Evolutionary conservation across 805 yeast species (phyloP).

Genomic region (Lipomyces sp.): DNA sequence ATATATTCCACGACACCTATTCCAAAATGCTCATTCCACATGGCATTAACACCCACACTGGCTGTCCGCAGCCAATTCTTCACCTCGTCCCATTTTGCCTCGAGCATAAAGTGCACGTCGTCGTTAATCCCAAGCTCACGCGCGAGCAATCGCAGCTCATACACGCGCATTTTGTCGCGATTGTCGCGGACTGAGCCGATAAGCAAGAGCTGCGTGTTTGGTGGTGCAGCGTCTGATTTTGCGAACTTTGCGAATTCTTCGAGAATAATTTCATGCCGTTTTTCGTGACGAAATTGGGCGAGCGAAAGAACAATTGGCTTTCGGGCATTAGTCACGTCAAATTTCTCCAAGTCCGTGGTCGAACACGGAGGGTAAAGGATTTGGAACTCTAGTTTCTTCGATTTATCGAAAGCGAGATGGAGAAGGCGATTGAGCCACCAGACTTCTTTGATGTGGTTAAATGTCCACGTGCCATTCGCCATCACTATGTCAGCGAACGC

Average conservation of each 20-base stretch:
- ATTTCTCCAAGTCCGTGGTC: slow-evolving; percentile 52
- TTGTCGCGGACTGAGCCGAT: slow-evolving; percentile 83
- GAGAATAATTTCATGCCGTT: slow-evolving; percentile 77
- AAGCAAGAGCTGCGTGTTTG: slow-evolving; percentile 57
- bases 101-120: slow-evolving; percentile 62
- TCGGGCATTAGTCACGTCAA: slow-evolving; percentile 29
- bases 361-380: slow-evolving; percentile 91
- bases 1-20: slow-evolving; percentile 94
- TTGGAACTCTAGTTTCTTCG: slow-evolving; percentile 45
- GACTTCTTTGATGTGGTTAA: slow-evolving; percentile 65
- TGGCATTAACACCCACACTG: slow-evolving; percentile 84
- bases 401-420: slow-evolving; percentile 19
- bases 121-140: slow-evolving; percentile 51
- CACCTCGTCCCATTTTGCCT: slow-evolving; percentile 72
- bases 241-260: slow-evolving; percentile 63
- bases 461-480: slow-evolving; percentile 93
- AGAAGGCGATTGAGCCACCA: slow-evolving; percentile 56
- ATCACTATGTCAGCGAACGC: slow-evolving; percentile 65
- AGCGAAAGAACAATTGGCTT: slow-evolving; percentile 56
- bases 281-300: slow-evolving; percentile 96
- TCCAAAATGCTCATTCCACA: slow-evolving; percentile 99
- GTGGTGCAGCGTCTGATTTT: slow-evolving; percentile 14
- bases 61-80: slow-evolving; percentile 58
- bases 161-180: slow-evolving; percentile 66
- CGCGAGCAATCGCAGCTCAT: slow-evolving; percentile 53